Conservation (phyloP, 495 filamentous ascomycete genomes). For the Evernia prunastri region DNA sequence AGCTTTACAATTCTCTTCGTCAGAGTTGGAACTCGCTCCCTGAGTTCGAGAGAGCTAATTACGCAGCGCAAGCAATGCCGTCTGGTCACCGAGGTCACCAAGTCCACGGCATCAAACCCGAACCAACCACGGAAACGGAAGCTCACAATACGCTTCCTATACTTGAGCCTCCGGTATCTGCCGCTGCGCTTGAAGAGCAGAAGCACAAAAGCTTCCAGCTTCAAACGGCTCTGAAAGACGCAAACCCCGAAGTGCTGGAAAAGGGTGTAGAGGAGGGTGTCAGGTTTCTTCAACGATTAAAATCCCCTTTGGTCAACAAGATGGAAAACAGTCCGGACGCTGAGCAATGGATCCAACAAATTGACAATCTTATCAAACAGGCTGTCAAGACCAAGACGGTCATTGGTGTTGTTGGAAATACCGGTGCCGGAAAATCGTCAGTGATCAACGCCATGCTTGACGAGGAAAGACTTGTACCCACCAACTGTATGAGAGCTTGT, state of each 20-base stretch:
- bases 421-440: conserved; percentile 54
- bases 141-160: not conserved
- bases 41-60: not conserved
- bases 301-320: conserved; percentile 22
- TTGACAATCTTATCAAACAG: conserved; percentile 36
- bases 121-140: not conserved
- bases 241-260: conserved; percentile 36
- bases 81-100: not conserved
- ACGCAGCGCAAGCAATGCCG: not conserved
- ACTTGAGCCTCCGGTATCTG: conserved; percentile 7
- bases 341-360: conserved; percentile 38
- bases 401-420: conserved; percentile 53
- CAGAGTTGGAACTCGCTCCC: not conserved
- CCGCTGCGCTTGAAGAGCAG: conserved; percentile 15
- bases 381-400: conserved; percentile 38
- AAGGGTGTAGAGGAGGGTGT: conserved; percentile 35
- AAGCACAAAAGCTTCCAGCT: conserved; percentile 30
- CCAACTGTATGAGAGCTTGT: conserved; percentile 57
- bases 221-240: conserved; percentile 33
- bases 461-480: conserved; percentile 47
- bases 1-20: not conserved
- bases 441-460: conserved; percentile 56
- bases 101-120: not conserved
- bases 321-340: conserved; percentile 26
- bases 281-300: conserved; percentile 32